phyloP scores from a whole-genome alignment of 768 basidiomycete genomes.

The Brasilioporus rufonigricans region DNA sequence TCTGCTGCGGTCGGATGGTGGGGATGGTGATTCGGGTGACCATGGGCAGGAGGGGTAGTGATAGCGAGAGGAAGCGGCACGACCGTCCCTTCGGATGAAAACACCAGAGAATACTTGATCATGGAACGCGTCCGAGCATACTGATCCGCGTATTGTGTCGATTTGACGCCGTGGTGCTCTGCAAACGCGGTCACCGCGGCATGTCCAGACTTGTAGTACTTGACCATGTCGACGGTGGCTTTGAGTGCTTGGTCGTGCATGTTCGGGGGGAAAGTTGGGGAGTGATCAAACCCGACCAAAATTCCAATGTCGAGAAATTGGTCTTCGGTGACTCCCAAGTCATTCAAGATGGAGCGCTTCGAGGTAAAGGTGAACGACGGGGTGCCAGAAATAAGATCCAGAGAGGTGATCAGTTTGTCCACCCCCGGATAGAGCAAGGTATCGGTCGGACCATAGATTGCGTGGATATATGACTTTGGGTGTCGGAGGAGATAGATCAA shows the following conservation, averaged over 20 bases:
- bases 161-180: slow-evolving; percentile 82
- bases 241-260: slow-evolving; percentile 79
- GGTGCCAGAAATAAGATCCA: slow-evolving; percentile 67
- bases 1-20: slow-evolving; percentile 81
- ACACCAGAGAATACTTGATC: slow-evolving; percentile 87
- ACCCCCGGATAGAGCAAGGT: slow-evolving; percentile 83
- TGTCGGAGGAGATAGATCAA: slow-evolving; percentile 94
- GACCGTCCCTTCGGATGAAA: slow-evolving; percentile 83
- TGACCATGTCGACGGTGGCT: slow-evolving; percentile 88
- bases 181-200: slow-evolving; percentile 73
- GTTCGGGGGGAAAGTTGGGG: slow-evolving; percentile 78
- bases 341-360: slow-evolving; percentile 69
- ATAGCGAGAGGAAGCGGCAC: slow-evolving; percentile 77
- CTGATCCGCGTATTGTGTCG: slow-evolving; percentile 75
- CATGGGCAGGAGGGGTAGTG: slow-evolving; percentile 45
- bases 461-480: slow-evolving; percentile 89
- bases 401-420: slow-evolving; percentile 85
- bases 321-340: slow-evolving; percentile 70
- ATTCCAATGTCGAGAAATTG: slow-evolving; percentile 95
- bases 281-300: slow-evolving; percentile 85
- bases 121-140: slow-evolving; percentile 89
- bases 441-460: slow-evolving; percentile 90
- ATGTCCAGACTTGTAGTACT: slow-evolving; percentile 87
- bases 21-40: slow-evolving; percentile 53
- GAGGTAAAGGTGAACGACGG: slow-evolving; percentile 84